Evolutionary conservation across 2,329 filamentous ascomycete genomes (phyloP), one percentile per base, ranked within the genome.

Genomic region (Exophiala sp.): DNA sequence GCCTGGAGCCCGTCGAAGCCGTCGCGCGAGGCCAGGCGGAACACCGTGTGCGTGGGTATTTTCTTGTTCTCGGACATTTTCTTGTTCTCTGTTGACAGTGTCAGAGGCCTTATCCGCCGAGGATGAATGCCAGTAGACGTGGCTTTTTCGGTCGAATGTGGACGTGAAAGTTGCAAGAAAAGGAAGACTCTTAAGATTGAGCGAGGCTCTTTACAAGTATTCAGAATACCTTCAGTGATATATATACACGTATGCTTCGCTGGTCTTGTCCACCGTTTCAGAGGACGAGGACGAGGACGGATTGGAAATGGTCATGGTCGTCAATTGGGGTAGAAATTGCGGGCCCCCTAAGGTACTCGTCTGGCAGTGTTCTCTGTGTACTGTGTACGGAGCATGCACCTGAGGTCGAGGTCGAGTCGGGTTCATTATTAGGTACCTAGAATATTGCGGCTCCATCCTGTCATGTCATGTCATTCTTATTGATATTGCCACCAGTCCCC

Each of bases 11-110:
- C 19, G n/a, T 52, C 52, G 74, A 69, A 1, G 64, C 63, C 19
- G 71, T 61, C 44, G 66, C 63, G 21, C 81, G 69, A 55, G 76
- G 76, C 43, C 78, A 48, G 37, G 4, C 52, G 52, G 29, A 43
- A 55, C 8, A 54, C 52, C 32, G 43, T 50, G 22, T 53, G 51
- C 19, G 30, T 19, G 8, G 46, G 34, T 46, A 52, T 52, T n/a
- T n/a, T n/a, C n/a, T n/a, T n/a, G n/a, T n/a, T n/a, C n/a, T n/a
- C n/a, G n/a, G n/a, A n/a, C n/a, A n/a, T n/a, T 27, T 27, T 27
- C 24, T 27, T 27, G 24, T 27, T 27, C 24, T 27, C 10, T 22
- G 10, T 29, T 27, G 24, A 35, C 32, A 35, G 32, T 35, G 6
- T 35, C 13, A 35, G 32, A 35, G 32, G 32, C 32, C 11, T 35